Evolutionary conservation across 495 filamentous ascomycete species (phyloP).

Genomic region (Hypomontagnella monticulosa): DNA sequence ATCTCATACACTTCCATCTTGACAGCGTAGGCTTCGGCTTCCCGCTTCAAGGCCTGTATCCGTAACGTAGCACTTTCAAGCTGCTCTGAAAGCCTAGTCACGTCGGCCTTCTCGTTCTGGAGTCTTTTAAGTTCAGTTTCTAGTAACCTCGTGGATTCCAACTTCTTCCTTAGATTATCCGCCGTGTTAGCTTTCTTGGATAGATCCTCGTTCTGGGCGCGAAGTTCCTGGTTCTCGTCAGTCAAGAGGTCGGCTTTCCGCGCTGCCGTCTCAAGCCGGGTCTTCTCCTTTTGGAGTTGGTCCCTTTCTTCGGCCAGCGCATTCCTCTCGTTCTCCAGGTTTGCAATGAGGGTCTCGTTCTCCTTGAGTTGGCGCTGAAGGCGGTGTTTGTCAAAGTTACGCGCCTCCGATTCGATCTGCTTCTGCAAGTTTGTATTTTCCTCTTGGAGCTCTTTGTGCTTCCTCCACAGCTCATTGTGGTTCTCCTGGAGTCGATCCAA

Average conservation of each 20-base stretch:
- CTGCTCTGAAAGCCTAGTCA: conserved; percentile 58
- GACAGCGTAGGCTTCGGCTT: conserved; percentile 44
- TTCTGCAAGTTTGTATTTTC: conserved; percentile 64
- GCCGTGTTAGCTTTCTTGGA: conserved; percentile 81
- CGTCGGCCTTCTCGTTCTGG: conserved; percentile 57
- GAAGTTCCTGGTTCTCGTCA: conserved; percentile 71
- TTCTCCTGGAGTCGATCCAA: conserved; percentile 67
- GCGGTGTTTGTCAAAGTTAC: conserved; percentile 44
- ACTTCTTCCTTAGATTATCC: conserved; percentile 78
- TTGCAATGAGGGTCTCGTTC: conserved; percentile 46
- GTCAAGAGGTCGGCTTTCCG: conserved; percentile 56
- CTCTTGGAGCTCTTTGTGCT: conserved; percentile 65
- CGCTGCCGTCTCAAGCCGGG: conserved; percentile 54
- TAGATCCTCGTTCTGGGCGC: conserved; percentile 76
- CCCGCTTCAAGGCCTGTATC: conserved; percentile 40
- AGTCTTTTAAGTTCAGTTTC: conserved; percentile 50
- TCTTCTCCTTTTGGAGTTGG: conserved; percentile 55
- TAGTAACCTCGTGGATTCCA: conserved; percentile 64
- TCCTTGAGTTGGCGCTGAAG: conserved; percentile 43
- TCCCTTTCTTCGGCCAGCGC: conserved; percentile 51
- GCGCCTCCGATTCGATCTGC: conserved; percentile 64
- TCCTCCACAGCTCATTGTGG: conserved; percentile 67
- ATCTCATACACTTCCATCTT: conserved; percentile 48
- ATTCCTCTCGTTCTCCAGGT: conserved; percentile 56
- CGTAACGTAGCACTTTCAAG: conserved; percentile 48